phyloP scores from a whole-genome alignment of 2,329 filamentous ascomycete genomes.

The Talaromyces sp. region DNA sequence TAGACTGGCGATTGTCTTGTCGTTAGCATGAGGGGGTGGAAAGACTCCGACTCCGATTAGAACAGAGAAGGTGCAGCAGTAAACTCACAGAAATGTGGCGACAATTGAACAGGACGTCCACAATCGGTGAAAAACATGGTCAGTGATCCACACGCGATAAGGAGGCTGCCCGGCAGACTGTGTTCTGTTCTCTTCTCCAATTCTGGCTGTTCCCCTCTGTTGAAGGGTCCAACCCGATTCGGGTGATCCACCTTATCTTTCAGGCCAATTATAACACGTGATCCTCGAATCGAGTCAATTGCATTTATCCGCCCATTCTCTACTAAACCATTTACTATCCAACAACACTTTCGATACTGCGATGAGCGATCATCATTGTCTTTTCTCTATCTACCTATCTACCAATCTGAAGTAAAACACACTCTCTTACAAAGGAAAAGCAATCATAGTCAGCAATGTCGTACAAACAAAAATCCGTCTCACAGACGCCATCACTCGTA shows the following conservation, averaged over 20 bases:
- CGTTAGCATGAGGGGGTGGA: slow-evolving; percentile 4
- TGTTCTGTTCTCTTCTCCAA: not conserved
- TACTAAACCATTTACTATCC: not conserved
- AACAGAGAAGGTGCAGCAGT: not conserved
- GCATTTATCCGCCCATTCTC: not conserved
- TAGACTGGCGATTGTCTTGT: not conserved
- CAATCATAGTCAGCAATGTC: not conserved
- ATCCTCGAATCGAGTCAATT: not conserved
- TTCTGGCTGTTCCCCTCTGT: not conserved
- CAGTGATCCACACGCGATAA: slow-evolving; percentile 1
- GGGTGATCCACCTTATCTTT: not conserved
- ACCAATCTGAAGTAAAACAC: not conserved
- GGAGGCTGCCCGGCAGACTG: not conserved
- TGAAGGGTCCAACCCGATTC: not conserved
- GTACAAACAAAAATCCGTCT: not conserved
- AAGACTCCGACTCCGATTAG: slow-evolving; percentile 1
- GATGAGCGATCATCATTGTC: not conserved
- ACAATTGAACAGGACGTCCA: not conserved
- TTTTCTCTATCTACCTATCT: not conserved
- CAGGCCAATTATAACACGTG: not conserved
- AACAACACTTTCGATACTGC: not conserved
- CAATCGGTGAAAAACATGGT: not conserved
- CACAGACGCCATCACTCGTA: not conserved
- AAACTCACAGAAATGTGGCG: not conserved
- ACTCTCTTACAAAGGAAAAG: not conserved